phyloP scores from a whole-genome alignment of 2,329 filamentous ascomycete species.

The Colletotrichum sp. region DNA sequence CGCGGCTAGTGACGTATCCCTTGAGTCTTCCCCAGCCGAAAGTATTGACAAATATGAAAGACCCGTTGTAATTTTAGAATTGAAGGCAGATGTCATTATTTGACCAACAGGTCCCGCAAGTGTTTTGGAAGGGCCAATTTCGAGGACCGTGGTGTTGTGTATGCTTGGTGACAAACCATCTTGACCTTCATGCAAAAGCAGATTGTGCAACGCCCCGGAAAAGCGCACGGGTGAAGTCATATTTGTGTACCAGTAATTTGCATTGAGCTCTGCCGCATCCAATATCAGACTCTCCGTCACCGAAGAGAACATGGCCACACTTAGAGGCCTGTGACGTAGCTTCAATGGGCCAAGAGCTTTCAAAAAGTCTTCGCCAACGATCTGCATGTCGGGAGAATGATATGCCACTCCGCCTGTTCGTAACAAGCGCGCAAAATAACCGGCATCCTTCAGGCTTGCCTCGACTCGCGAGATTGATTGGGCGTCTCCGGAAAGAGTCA shows the following conservation, averaged over 20 bases:
- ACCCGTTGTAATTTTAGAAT: background rate
- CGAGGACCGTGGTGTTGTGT: constrained; percentile 22
- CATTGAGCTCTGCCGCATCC: background rate
- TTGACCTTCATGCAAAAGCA: constrained; percentile 15
- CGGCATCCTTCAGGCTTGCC: constrained; percentile 31
- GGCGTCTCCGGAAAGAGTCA: constrained; percentile 56
- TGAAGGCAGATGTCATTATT: background rate
- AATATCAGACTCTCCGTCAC: background rate
- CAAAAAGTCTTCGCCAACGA: background rate
- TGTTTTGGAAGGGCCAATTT: constrained; percentile 32
- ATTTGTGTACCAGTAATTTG: constrained; percentile 5
- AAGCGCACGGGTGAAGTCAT: constrained; percentile 9
- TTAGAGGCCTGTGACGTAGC: background rate
- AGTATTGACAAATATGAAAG: background rate
- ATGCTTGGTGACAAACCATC: background rate
- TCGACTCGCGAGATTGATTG: constrained; percentile 41
- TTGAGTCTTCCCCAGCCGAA: background rate
- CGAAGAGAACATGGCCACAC: constrained; percentile 32
- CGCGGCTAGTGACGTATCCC: background rate
- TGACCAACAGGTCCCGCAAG: constrained; percentile 33
- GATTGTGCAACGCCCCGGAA: constrained; percentile 37
- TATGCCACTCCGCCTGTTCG: constrained; percentile 4
- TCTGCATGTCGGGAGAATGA: constrained; percentile 8
- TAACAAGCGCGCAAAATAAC: background rate
- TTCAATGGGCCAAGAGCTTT: background rate